Conservation (phyloP, 1,139 yeast species). For the Yamadazyma taylorii region DNA sequence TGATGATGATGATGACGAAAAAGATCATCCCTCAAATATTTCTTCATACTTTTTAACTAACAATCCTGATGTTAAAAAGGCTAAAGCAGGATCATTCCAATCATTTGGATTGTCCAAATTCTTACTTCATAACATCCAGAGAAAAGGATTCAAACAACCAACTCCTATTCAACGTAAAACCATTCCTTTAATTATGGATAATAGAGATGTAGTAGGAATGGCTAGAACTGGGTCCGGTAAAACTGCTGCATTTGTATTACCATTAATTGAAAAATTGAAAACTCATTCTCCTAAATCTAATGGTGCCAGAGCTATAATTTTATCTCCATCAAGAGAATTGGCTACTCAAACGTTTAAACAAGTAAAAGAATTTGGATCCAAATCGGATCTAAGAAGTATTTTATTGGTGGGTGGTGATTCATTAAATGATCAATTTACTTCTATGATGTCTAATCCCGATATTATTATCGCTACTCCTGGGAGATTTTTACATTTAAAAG, state of each 20-base stretch:
- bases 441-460: conserved; percentile 94
- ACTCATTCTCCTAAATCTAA: conserved; percentile 72
- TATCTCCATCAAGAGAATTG: conserved; percentile 91
- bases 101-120: conserved; percentile 85
- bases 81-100: conserved; percentile 82
- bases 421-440: conserved; percentile 89
- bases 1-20: conserved; percentile 59
- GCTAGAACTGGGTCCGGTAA: conserved; percentile 99
- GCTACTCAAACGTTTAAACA: conserved; percentile 91
- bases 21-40: conserved; percentile 36
- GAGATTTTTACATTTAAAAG: conserved; percentile 89
- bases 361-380: conserved; percentile 82
- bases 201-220: conserved; percentile 95
- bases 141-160: conserved; percentile 91
- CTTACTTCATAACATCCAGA: conserved; percentile 66
- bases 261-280: conserved; percentile 82
- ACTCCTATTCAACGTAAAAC: conserved; percentile 98
- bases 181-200: conserved; percentile 83
- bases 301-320: conserved; percentile 80
- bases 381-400: conserved; percentile 79
- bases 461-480: conserved; percentile 97
- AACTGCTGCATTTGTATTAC: conserved; percentile 90
- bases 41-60: conserved; percentile 36
- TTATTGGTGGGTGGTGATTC: conserved; percentile 96
- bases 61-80: conserved; percentile 55